Evolutionary conservation across 2,329 filamentous ascomycete species (phyloP), one percentile per base, ranked within the genome.

Genomic region (Colletotrichum cuscutae): DNA sequence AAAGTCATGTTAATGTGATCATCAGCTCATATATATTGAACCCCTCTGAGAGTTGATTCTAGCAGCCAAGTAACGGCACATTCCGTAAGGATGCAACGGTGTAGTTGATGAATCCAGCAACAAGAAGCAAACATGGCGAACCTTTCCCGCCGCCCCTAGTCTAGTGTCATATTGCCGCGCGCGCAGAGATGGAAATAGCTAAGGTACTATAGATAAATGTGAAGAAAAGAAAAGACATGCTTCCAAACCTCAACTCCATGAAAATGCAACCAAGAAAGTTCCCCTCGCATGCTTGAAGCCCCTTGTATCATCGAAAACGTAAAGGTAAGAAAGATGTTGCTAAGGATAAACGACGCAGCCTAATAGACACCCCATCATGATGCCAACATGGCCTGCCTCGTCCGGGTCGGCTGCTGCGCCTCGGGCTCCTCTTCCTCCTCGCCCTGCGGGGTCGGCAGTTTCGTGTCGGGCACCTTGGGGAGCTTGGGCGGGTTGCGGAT

Each of bases 351-450:
- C 9, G 37, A 42, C 13, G 15, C 13, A 3, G 2, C 37, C 15
- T 2, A 22, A 7, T 11, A 22, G 28, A 22, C 13, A 6, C 7
- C 49, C 26, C 24, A 32, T 30, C 76, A 78, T 61, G 80, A 78
- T 54, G 85, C 81, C 67, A 85, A 77, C 82, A 86, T 85, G 26
- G 82, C 72, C 69, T 78, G 76, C 35, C 75, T 77, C 68, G 76
- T 72, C 68, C 26, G 64, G 24, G 66, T 68, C 8, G 66, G 65
- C 54, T 62, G 66, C 73, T 64, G 62, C 73, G 56, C 65, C 52
- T 67, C 64, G 8, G 56, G 37, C 9, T 75, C 56, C 32, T 35
- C 56, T 24, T 76, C 64, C 30, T 75, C 42, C 6, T 74, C 56
- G 28, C 76, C 68, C 28, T 79, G 72, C 8, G 71, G 66, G 61